phyloP scores from a whole-genome alignment of 805 yeast genomes.

The Candida nitratophila region DNA sequence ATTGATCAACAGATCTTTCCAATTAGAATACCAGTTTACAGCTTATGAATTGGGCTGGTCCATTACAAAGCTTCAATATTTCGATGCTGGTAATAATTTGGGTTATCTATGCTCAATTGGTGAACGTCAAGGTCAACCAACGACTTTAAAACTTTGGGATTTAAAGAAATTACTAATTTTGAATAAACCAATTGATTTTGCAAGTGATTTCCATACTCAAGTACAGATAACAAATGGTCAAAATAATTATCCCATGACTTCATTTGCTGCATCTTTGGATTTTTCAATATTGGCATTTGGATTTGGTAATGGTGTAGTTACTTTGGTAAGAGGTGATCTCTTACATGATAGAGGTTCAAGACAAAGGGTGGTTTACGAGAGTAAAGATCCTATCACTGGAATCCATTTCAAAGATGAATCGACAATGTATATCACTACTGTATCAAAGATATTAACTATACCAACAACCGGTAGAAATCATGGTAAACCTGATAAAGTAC shows the following conservation, averaged over 20 bases:
- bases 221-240: constrained; percentile 62
- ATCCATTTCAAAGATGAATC: constrained; percentile 51
- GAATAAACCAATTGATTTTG: constrained; percentile 23
- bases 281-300: constrained; percentile 69
- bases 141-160: constrained; percentile 68
- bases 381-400: constrained; percentile 75
- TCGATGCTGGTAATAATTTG: constrained; percentile 30
- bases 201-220: constrained; percentile 44
- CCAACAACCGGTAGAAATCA: constrained; percentile 74
- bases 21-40: constrained; percentile 40
- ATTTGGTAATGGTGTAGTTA: constrained; percentile 75
- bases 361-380: constrained; percentile 72
- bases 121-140: constrained; percentile 66
- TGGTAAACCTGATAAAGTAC: constrained; percentile 46
- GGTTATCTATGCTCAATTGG: constrained; percentile 64
- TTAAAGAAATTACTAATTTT: constrained; percentile 39
- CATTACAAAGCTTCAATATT: constrained; percentile 48
- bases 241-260: constrained; percentile 73
- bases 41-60: constrained; percentile 64
- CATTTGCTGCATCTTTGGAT: constrained; percentile 46
- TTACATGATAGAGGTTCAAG: constrained; percentile 84
- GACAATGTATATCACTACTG: constrained; percentile 64
- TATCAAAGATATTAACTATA: constrained; percentile 62
- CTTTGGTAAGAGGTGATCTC: constrained; percentile 81
- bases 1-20: constrained; percentile 46